phyloP scores from a whole-genome alignment of 2,329 filamentous ascomycete species.

The Penicillium sp. region DNA sequence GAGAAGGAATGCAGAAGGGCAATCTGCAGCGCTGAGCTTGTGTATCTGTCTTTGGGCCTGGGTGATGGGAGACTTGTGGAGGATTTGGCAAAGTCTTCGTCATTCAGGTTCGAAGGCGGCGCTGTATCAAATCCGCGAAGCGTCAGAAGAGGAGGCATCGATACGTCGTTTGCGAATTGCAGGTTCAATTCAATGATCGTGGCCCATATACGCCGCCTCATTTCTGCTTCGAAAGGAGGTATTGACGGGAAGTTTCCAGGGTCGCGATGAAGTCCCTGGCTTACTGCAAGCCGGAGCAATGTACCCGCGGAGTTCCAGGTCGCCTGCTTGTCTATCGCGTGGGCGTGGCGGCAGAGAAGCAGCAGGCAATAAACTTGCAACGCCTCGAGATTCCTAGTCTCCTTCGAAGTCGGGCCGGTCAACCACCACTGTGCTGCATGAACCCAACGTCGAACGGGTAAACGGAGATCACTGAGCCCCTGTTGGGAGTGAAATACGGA shows the following conservation, averaged over 20 bases:
- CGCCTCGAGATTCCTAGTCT: too few relatives aligned
- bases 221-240: constrained; percentile 4
- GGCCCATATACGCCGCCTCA: constrained; percentile 2
- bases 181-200: constrained; percentile 5
- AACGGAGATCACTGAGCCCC: too few relatives aligned
- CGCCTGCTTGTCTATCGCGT: constrained; percentile 2
- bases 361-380: constrained; percentile 9
- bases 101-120: constrained; percentile 8
- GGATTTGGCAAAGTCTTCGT: constrained; percentile 3
- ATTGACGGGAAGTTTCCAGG: constrained; percentile 1
- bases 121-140: constrained; percentile 4
- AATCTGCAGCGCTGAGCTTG: too few relatives aligned
- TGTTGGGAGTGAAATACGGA: too few relatives aligned
- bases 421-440: too few relatives aligned
- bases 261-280: constrained; percentile 9
- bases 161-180: constrained; percentile 1
- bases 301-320: constrained; percentile 2
- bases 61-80: not conserved
- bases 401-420: too few relatives aligned
- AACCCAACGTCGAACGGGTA: too few relatives aligned
- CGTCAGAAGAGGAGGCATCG: not conserved
- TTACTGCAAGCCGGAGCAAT: constrained; percentile 4
- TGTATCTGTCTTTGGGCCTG: too few relatives aligned
- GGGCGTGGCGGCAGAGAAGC: constrained; percentile 4
- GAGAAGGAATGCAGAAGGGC: too few relatives aligned